These are phyloP conservation scores for Exobasidium rhododendri DNA, from an alignment of 1,284 basidiomycete species.

Conservation along the genomic window DNA sequence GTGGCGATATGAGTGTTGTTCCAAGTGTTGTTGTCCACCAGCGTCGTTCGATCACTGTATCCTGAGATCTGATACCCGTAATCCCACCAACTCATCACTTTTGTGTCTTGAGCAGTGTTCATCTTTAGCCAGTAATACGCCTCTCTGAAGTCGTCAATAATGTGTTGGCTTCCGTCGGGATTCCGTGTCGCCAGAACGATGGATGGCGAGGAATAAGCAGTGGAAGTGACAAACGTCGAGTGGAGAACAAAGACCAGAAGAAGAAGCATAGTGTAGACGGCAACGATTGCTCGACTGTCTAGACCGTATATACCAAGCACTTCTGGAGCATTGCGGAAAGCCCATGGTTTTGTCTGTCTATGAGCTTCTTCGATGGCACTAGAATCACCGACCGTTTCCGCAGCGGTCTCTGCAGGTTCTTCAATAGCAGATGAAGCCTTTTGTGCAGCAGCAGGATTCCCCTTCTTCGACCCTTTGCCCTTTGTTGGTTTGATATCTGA, in stretches of 20 bases:
- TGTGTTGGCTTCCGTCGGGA: slow-evolving; percentile 81
- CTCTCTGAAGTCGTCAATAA: slow-evolving; percentile 99
- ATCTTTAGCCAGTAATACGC: slow-evolving; percentile 99
- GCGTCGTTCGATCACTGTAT: slow-evolving; percentile 93
- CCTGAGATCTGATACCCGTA: slow-evolving; percentile 99
- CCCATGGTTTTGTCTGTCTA: slow-evolving; percentile 20
- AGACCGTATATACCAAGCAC: slow-evolving; percentile 75
- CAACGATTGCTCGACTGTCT: slow-evolving; percentile 74
- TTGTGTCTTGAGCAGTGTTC: slow-evolving; percentile 86
- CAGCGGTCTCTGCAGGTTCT: slow-evolving; percentile 52
- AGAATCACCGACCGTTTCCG: neutral
- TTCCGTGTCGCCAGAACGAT: slow-evolving; percentile 83
- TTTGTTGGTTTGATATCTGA: slow-evolving; percentile 28
- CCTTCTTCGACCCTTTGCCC: slow-evolving; percentile 13
- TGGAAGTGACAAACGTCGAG: slow-evolving; percentile 93
- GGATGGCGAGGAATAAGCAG: slow-evolving; percentile 94
- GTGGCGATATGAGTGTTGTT: slow-evolving; percentile 72
- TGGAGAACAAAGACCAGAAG: slow-evolving; percentile 76
- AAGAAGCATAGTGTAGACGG: slow-evolving; percentile 74
- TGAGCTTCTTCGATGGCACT: slow-evolving; percentile 1
- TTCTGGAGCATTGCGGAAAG: slow-evolving; percentile 53
- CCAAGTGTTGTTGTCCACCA: slow-evolving; percentile 99
- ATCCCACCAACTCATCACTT: slow-evolving; percentile 99
- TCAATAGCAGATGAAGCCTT: slow-evolving; percentile 54
- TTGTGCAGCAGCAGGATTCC: slow-evolving; percentile 41